Base-by-base conservation (phyloP, 2,329 filamentous ascomycete genomes). In the Berkeleyomyces basicola region DNA sequence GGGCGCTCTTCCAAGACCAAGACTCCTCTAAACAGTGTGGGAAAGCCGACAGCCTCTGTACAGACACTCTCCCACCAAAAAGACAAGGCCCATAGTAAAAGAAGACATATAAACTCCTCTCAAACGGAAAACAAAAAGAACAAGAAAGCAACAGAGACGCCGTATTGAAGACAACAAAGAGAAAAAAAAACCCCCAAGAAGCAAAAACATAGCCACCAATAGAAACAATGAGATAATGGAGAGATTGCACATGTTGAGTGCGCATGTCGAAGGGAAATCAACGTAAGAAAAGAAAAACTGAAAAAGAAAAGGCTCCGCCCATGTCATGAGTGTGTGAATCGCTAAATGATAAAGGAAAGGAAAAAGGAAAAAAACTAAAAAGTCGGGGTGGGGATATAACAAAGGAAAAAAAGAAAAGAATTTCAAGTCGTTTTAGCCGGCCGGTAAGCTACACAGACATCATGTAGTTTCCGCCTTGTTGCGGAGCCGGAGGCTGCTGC, bases 381-480 rank as follows among this genome's bases (percentile, higher is more conserved):
- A 55, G 58, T 31, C 40, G 42, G 39, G 40, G 55, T 40, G 36
- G 59, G 61, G 31, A 53, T 23, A 51, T 37, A 61, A 43, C 31
- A 46, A 36, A 44, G 40, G 40, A 46, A 60, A 59, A 59, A 36
- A 49, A 40, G 11, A 59, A 59, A 59, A 59, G 33, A 59, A 44
- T 36, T 10, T 31, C 33, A 37, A 37, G 16, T 16, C 53, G 53
- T 36, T 58, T n/a, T 51, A 46, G 39, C 31, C 31, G 39, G 39
- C 14, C 39, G 7, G 43, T 40, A 37, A 7, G 39, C 76, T 75
- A 90, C 69, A 89, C 77, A 65, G 87, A 90, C 69, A 91, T 78
- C 70, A 91, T 86, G 72, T 89, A 88, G 70, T 88, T 87, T 71
- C 84, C 84, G 69, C 81, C 60, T 40, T 49, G 31, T n/a, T 64